Evolutionary conservation across 169 alveolate genomes (phyloP), one percentile per base, ranked within the genome.

Genomic region (Plasmodium chabaudi): DNA sequence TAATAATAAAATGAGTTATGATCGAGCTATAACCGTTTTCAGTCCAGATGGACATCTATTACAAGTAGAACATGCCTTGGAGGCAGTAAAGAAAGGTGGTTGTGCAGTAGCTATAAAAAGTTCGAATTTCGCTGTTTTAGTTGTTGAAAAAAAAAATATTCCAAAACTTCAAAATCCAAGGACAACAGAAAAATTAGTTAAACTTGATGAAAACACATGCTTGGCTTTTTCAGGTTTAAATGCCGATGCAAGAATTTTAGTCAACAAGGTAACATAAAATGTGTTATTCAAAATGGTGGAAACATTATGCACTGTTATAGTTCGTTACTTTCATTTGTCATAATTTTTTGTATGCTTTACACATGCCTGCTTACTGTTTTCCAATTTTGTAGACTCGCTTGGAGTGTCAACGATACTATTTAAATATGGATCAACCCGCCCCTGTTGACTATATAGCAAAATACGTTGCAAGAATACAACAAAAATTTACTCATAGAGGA

Each of bases 11-110:
- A 95, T 94, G 98, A 88, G 96, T 67, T 98, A 99, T 97, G 99
- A 99, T 95, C 96, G 99, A 75, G 99, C 99, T 42, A 97, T 99
- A 92, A 98, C 99, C 61, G 99, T 98, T 67, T 99, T 99, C 94
- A 97, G 99, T 77, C 99, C 99, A 17, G 99, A 98, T 92, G 99
- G 99, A 72, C 99, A 98, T 93, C 95, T 98, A 55, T 96, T 97
- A 94, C 99, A 99, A 95, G 99, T 98, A 55, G 99, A 99, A 93
- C 98, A 99, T 92, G 99, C 99, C 57, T 95, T 97, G 94, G 99
- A 98, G 93, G 99, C 99, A 2, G 99, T 97, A 25, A 96, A 97
- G 51, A 95, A 97, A 71, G 99, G 99, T 9, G 97, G 98, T 17
- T 97, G 99, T 75, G 99, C 98, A 25, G 98, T 98, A 23, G 99